These are phyloP conservation scores for Nothomitra cinnamomea DNA, from an alignment of 2,329 filamentous ascomycete species.

Conservation along the genomic window DNA sequence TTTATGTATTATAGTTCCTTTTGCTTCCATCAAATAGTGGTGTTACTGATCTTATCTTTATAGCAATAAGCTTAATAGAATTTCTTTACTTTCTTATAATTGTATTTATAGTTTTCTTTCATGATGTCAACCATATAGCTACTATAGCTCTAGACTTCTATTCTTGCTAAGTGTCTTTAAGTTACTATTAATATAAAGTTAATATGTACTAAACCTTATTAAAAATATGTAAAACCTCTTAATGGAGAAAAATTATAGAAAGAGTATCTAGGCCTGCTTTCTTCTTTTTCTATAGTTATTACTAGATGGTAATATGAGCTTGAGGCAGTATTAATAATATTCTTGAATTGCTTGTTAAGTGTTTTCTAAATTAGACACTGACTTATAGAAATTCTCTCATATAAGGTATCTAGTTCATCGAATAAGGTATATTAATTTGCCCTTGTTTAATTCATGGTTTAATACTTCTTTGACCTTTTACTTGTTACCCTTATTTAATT, in stretches of 20 bases:
- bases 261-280: neutral
- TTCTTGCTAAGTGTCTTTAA: too few relatives aligned
- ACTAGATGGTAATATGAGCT: too few relatives aligned
- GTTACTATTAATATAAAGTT: too few relatives aligned
- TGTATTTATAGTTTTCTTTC: too few relatives aligned
- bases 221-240: neutral
- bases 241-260: neutral
- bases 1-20: too few relatives aligned
- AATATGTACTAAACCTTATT: neutral
- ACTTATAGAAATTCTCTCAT: slow-evolving; percentile 6
- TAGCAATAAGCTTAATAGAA: too few relatives aligned
- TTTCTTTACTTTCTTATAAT: too few relatives aligned
- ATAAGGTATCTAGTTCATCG: slow-evolving; percentile 8
- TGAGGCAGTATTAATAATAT: neutral
- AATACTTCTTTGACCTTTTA: slow-evolving; percentile 6
- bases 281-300: neutral
- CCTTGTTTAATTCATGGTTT: neutral
- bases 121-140: too few relatives aligned
- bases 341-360: neutral
- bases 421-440: slow-evolving; percentile 8
- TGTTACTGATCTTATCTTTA: too few relatives aligned
- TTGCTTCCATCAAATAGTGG: too few relatives aligned
- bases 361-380: slow-evolving; percentile 4
- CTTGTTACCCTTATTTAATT: neutral
- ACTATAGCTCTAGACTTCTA: too few relatives aligned